A percentile compares a stretch with the other conserved stretches of the same genome.
Evolutionary conservation across 371 early-diverging fungal genomes (phyloP).

Genomic region (Saksenaea vasiformis): DNA sequence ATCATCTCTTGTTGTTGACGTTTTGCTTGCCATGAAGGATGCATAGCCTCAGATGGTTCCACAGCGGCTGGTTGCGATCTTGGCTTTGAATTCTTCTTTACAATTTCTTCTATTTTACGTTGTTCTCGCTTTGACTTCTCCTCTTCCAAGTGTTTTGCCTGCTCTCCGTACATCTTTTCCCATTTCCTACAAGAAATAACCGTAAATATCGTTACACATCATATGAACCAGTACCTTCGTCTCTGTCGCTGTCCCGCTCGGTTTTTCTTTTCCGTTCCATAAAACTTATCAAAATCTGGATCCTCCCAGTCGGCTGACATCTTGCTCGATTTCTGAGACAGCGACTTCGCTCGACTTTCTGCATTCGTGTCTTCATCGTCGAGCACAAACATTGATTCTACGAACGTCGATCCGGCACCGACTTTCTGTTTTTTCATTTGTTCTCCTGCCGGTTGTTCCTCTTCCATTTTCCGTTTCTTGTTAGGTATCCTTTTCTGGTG

Average conservation of each 20-base stretch:
- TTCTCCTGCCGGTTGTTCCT: slow-evolving; percentile 9
- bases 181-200: slow-evolving; percentile 24
- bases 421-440: not conserved
- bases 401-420: slow-evolving; percentile 31
- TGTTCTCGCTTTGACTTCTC: slow-evolving; percentile 12
- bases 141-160: slow-evolving; percentile 40
- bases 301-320: slow-evolving; percentile 20
- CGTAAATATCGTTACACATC: not conserved
- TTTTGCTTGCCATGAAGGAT: slow-evolving; percentile 57
- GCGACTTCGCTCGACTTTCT: slow-evolving; percentile 11
- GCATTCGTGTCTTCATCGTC: slow-evolving; percentile 15
- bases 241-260: slow-evolving; percentile 44
- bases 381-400: slow-evolving; percentile 27
- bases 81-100: not conserved
- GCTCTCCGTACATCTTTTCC: slow-evolving; percentile 42
- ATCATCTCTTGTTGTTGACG: slow-evolving; percentile 48
- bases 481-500: slow-evolving; percentile 23
- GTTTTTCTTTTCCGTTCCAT: slow-evolving; percentile 42
- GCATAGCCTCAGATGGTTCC: slow-evolving; percentile 17
- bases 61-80: not conserved
- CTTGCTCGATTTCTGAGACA: slow-evolving; percentile 6
- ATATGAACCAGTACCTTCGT: slow-evolving; percentile 33
- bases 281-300: slow-evolving; percentile 42
- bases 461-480: slow-evolving; percentile 7
- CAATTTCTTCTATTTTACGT: slow-evolving; percentile 15